These are phyloP conservation scores for Begonia loranthoides DNA, from an alignment of 306 rosid species.

Conservation along the genomic window DNA sequence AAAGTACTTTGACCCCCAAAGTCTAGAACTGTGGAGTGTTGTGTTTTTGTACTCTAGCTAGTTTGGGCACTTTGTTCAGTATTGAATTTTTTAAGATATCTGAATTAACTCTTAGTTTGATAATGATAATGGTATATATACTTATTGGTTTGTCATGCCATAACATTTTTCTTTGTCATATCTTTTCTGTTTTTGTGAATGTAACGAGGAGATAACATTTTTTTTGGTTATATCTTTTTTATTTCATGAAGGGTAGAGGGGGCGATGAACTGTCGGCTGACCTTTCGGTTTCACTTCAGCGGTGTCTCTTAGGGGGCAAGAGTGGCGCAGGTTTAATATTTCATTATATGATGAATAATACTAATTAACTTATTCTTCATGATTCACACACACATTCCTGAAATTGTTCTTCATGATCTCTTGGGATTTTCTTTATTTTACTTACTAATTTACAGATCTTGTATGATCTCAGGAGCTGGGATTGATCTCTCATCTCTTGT, in stretches of 20 bases:
- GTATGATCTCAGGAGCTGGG: conserved; percentile 53
- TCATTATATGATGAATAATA: not conserved
- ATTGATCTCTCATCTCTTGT: conserved; percentile 60
- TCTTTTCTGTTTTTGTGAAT: not conserved
- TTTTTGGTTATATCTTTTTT: not conserved
- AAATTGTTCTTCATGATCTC: not conserved
- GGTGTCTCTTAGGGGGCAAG: conserved; percentile 68
- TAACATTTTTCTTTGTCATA: conserved; percentile 3
- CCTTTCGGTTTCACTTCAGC: conserved; percentile 51
- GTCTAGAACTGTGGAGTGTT: too few species aligned
- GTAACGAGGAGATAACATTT: not conserved
- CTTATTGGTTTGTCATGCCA: too few species aligned
- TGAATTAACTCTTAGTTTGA: too few species aligned
- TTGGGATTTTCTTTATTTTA: not conserved
- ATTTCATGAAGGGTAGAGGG: conserved; percentile 56
- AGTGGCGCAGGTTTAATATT: conserved; percentile 56
- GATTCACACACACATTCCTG: not conserved
- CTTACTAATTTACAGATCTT: conserved; percentile 5
- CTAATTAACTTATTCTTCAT: not conserved
- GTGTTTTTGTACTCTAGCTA: too few species aligned
- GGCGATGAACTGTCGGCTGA: conserved; percentile 78
- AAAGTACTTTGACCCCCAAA: too few species aligned
- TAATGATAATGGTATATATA: too few species aligned
- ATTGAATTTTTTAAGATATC: too few species aligned
- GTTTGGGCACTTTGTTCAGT: too few species aligned